Evolutionary conservation across 2,329 filamentous ascomycete genomes (phyloP).

Genomic region (Fusarium sp.): DNA sequence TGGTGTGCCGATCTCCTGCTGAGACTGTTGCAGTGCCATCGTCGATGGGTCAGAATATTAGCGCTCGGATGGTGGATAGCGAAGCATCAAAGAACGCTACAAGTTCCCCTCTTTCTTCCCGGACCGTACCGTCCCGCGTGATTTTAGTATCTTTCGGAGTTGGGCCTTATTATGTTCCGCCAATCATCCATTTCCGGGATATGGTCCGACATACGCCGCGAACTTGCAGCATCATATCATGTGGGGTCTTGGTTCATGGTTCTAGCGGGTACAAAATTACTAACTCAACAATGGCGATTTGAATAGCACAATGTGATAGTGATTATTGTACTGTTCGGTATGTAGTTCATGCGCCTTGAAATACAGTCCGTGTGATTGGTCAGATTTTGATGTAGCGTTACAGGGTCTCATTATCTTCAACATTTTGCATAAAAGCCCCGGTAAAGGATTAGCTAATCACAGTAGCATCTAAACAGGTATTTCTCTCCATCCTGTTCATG

Average conservation of each 20-base stretch:
- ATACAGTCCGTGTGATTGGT: background rate
- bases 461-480: background rate
- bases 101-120: background rate
- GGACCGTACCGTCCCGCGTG: background rate
- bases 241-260: background rate
- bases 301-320: accelerated
- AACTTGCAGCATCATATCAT: background rate
- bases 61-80: background rate
- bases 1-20: background rate
- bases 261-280: accelerated
- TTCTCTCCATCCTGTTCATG: background rate
- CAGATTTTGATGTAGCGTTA: background rate
- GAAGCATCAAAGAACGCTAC: background rate
- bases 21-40: background rate
- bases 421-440: background rate
- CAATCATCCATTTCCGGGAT: background rate
- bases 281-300: background rate
- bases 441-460: background rate
- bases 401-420: background rate
- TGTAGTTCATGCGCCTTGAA: background rate
- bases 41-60: background rate
- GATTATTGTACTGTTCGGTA: background rate
- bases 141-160: background rate
- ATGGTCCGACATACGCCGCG: background rate
- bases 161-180: background rate